Percentiles rank a stretch among this genome's conserved stretches.
Evolutionary conservation across 1,284 basidiomycete species (phyloP).

Genomic region (Puccinia polysora): DNA sequence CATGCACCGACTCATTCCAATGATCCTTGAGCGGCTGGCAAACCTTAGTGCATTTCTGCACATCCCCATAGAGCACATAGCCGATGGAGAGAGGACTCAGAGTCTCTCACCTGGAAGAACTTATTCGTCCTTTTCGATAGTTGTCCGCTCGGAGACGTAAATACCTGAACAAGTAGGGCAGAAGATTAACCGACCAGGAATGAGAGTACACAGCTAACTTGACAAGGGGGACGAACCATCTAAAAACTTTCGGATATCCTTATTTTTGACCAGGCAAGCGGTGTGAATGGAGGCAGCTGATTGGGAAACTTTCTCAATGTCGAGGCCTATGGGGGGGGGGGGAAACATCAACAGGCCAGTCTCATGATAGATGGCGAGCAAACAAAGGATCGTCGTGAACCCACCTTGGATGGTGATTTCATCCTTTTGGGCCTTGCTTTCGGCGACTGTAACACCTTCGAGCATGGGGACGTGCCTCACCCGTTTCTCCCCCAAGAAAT

Average conservation of each 20-base stretch:
- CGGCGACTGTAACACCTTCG: constrained; percentile 75
- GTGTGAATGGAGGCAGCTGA: constrained; percentile 95
- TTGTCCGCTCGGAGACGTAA: constrained; percentile 41
- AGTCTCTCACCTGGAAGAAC: no score
- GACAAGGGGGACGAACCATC: constrained; percentile 41
- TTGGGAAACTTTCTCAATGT: constrained; percentile 91
- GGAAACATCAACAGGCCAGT: neutral
- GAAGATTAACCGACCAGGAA: neutral
- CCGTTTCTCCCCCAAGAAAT: constrained; percentile 91
- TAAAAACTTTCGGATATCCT: constrained; percentile 64
- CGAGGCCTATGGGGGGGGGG: constrained; percentile 59
- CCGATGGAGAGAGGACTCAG: neutral
- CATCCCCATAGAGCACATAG: neutral
- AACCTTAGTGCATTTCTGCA: constrained; percentile 17
- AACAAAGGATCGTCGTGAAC: neutral
- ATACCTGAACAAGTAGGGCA: constrained; percentile 7
- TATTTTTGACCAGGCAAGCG: constrained; percentile 88
- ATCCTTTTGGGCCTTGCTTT: constrained; percentile 95
- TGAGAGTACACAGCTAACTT: neutral
- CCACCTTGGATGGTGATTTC: constrained; percentile 79
- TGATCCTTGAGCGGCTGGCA: constrained; percentile 39
- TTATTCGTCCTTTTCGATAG: constrained; percentile 35
- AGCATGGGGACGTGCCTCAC: constrained; percentile 91
- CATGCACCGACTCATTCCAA: constrained; percentile 31
- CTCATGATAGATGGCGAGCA: neutral